Base-by-base conservation (phyloP, 176 grass and related monocot species). In the Avena insularis region DNA sequence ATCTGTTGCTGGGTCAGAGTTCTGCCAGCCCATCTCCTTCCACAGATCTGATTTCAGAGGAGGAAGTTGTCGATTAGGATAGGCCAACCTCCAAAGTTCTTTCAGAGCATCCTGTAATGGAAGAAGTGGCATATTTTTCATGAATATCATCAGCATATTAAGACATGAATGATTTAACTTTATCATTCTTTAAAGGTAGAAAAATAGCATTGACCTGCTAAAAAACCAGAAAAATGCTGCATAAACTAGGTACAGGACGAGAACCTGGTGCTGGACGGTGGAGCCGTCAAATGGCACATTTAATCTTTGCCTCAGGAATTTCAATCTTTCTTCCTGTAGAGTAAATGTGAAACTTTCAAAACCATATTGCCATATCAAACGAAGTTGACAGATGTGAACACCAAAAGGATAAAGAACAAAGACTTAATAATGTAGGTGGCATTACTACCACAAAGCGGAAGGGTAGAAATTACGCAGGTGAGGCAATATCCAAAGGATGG, bases 1-100 rank as follows among this genome's bases (percentile, higher is more conserved):
- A 90, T 98, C 92, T 56, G 93, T 96, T 55, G 97, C 82, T 62
- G 90, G 94, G 68, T 98, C 94, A 71, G 82, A 90, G 80, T 90
- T 89, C 83, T 98, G 92, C 97, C 97, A 96, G 4, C 97, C 97
- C 97, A 98, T 96, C 79, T 94, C 97, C 66, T 94, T 96, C 94
- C 97, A 98, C n/a, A 90, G 71, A 49, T 98, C 90, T 72, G 97
- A 98, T 80, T 96, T 94, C 40, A 96, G 85, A 91, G 92, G 86
- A 83, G 97, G 92, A 71, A 94, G 88, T 83, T 87, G 64, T 81
- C 89, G 86, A 79, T 91, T 54, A 84, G 97, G 92, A 93, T 94
- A 98, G 48, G 93, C 83, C 61, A 96, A 71, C 54, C 62, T 86
- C 97, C 97, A 98, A 73, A 98, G 93, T 85, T 96, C 92, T 89